Percentiles rank a stretch among this genome's conserved stretches.
Evolutionary conservation across 345 rosid species (phyloP).

Genomic region (Citrus trifoliata): DNA sequence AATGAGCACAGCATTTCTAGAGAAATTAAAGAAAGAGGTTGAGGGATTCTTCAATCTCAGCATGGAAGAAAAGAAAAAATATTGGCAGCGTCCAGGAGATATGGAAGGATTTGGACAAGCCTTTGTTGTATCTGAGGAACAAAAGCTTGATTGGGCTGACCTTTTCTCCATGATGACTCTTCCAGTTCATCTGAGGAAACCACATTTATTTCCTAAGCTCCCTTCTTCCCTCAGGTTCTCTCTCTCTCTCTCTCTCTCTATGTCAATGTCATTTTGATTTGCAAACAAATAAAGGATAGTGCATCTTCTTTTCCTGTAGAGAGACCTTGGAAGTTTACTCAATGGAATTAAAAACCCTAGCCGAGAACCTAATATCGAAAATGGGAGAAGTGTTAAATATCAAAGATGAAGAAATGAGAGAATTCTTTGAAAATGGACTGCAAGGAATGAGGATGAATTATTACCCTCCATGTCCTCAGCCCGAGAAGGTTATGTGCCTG

Average conservation of each 20-base stretch:
- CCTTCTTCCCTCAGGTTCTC: conserved; percentile 25
- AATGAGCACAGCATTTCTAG: conserved; percentile 10
- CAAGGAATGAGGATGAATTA: conserved; percentile 30
- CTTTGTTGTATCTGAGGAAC: conserved; percentile 21
- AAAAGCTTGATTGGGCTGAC: conserved; percentile 33
- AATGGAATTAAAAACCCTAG: not conserved
- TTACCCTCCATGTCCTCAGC: conserved; percentile 37
- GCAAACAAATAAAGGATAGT: too few relatives aligned
- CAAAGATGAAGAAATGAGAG: not conserved
- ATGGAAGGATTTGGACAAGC: conserved; percentile 31
- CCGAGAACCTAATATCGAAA: not conserved
- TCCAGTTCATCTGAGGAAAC: conserved; percentile 22
- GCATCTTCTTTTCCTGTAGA: not conserved
- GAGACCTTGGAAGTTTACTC: not conserved
- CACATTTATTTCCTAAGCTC: conserved; percentile 20
- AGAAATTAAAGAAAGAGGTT: conserved; percentile 11
- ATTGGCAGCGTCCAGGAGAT: conserved; percentile 24
- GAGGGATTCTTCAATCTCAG: conserved; percentile 28
- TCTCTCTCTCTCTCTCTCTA: not conserved
- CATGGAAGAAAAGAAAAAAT: conserved; percentile 28
- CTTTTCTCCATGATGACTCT: conserved; percentile 23
- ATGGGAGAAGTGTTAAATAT: not conserved
- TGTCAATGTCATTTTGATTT: not conserved
- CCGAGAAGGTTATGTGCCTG: conserved; percentile 9
- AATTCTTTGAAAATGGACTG: not conserved